Evolutionary conservation across 2,329 filamentous ascomycete species (phyloP), one percentile per base, ranked within the genome.

Genomic region (Calonectria pseudoturangicola): DNA sequence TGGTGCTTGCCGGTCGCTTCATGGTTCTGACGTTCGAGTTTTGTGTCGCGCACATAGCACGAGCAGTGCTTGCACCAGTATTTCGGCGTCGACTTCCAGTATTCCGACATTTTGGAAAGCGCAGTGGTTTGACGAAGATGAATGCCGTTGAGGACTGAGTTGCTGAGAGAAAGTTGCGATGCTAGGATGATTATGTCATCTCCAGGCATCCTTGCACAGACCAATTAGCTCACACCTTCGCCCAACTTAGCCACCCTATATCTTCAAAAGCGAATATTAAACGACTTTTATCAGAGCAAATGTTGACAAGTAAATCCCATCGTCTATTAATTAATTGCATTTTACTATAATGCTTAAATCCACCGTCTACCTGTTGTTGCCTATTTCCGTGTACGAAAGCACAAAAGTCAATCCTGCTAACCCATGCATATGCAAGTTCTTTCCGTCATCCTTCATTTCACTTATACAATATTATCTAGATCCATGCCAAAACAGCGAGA

Each of bases 51-150:
- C 63, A 99, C 94, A 85, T 92, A 98, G 82, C 90, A 91, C 82
- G 92, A 91, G 90, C 97, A 99, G 88, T 98, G 95, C 85, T 98
- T 98, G 91, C 97, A 99, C 95, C 96, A 98, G 87, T 98, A 98
- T 83, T 93, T 96, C 7, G 96, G 96, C 83, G 96, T 98, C 25
- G 96, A 98, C 84, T 98, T 98, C 97, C 97, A 98, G 86, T 98
- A 97, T 88, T 98, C 97, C 0, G 97, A 93, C 97, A 99, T 98
- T 68, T 68, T 74, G 68, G 47, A 2, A 27, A 18, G 47, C 36
- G 45, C 47, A 47, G 25, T 58, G 70, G 21, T 28, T 66, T 47
- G 48, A 18, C 36, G 62, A 33, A 50, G 39, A 30, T 36, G 58
- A 36, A 28, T 43, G 63, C 66, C 54, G 62, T 71, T 41, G 16